phyloP scores from a whole-genome alignment of 2,329 filamentous ascomycete genomes.

The Aspergillus tanneri region DNA sequence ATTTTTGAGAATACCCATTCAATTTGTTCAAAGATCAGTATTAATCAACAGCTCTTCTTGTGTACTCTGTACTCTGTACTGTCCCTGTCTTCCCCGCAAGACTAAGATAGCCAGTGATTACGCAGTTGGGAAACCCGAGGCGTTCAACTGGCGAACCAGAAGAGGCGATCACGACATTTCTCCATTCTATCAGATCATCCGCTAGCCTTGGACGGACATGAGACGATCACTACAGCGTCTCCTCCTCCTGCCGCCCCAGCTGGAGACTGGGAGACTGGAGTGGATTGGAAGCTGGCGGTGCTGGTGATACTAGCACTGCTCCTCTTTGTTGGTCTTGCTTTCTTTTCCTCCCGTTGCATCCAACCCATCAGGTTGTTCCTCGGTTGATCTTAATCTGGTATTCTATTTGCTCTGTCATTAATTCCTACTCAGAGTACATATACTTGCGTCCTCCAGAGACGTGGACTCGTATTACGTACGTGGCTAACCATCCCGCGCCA shows the following conservation, averaged over 20 bases:
- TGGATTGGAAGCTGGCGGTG: no score
- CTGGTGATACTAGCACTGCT: background rate
- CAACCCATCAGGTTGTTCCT: background rate
- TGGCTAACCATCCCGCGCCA: slow-evolving; percentile 26
- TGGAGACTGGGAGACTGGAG: no score
- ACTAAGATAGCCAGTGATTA: slow-evolving; percentile 4
- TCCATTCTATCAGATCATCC: slow-evolving; percentile 45
- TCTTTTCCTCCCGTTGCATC: slow-evolving; percentile 2
- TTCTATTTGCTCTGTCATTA: background rate
- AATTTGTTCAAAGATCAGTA: no score
- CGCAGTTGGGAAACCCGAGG: slow-evolving; percentile 4
- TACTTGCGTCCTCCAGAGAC: background rate
- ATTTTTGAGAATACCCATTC: no score
- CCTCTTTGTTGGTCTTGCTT: slow-evolving; percentile 3
- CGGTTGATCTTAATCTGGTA: background rate
- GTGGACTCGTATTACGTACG: slow-evolving; percentile 18
- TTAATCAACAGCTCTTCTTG: background rate
- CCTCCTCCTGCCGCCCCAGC: slow-evolving; percentile 8
- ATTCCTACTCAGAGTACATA: background rate
- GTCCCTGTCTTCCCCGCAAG: background rate
- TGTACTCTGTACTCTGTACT: background rate
- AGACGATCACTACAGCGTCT: slow-evolving; percentile 23
- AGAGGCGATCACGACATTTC: slow-evolving; percentile 44
- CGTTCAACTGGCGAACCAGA: slow-evolving; percentile 30
- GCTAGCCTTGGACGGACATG: slow-evolving; percentile 25